Percentiles rank a stretch among this genome's conserved stretches.
Conservation (phyloP, 306 rosid species). For the Crataegus laevigata region DNA sequence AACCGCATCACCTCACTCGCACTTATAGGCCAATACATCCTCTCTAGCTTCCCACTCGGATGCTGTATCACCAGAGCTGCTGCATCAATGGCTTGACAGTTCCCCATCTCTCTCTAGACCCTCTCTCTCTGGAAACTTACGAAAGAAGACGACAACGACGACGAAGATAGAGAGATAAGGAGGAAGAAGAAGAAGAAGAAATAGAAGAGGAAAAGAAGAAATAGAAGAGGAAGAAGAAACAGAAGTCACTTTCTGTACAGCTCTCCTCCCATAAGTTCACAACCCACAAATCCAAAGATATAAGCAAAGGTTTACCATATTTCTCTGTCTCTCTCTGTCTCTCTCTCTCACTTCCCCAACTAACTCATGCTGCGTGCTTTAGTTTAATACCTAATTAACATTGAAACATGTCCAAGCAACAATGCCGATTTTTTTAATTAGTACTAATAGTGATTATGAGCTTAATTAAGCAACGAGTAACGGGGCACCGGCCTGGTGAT, state of each 20-base stretch:
- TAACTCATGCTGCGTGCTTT: constrained; percentile 40
- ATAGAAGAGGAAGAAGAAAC: constrained; percentile 15
- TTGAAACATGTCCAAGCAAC: constrained; percentile 26
- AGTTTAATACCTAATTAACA: constrained; percentile 31
- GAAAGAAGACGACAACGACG: constrained; percentile 13
- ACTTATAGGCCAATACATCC: constrained; percentile 62
- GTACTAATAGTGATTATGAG: background rate
- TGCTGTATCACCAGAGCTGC: constrained; percentile 96
- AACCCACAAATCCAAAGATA: constrained; percentile 10
- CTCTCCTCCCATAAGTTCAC: constrained; percentile 24
- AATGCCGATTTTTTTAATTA: background rate
- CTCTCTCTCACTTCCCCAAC: constrained; percentile 30
- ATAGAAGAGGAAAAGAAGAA: background rate
- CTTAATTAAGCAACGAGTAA: background rate
- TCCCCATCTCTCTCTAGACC: constrained; percentile 54
- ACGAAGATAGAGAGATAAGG: constrained; percentile 18
- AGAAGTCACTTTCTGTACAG: constrained; percentile 74
- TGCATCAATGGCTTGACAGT: constrained; percentile 96
- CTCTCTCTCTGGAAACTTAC: background rate
- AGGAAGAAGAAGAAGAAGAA: constrained; percentile 6
- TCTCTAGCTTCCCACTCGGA: constrained; percentile 82
- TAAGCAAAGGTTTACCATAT: background rate
- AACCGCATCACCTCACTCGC: constrained; percentile 83
- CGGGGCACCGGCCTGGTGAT: constrained; percentile 41
- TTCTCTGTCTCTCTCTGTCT: too few relatives aligned